Evolutionary conservation across 805 yeast genomes (phyloP).

Genomic region (Myxozyma lipomycoides): DNA sequence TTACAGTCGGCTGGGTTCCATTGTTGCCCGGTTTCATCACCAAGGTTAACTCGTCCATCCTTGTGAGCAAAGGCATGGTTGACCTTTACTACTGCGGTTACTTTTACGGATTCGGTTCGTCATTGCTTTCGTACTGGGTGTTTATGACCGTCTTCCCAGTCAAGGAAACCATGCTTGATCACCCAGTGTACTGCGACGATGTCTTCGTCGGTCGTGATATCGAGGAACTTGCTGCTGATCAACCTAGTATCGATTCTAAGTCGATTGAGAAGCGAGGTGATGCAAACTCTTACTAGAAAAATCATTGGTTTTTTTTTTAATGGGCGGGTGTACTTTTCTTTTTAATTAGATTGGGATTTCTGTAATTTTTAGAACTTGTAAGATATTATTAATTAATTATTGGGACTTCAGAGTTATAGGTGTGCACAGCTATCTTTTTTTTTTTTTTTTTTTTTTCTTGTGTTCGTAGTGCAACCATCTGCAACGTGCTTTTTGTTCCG

Average conservation of each 20-base stretch:
- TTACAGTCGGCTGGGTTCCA: constrained; percentile 31
- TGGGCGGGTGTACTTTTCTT: neutral
- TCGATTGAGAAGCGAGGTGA: neutral
- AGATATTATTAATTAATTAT: no score
- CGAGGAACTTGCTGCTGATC: neutral
- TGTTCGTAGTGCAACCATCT: no score
- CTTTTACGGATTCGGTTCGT: constrained; percentile 21
- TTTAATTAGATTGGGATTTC: neutral
- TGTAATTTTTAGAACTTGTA: no score
- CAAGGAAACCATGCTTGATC: constrained; percentile 15
- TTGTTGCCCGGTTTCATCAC: constrained; percentile 30
- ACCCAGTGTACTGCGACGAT: constrained; percentile 12
- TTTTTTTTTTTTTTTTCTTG: no score
- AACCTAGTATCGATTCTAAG: no score
- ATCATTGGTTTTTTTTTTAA: no score
- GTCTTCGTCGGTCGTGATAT: constrained; percentile 1
- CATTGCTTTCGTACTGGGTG: constrained; percentile 14
- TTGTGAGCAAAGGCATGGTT: constrained; percentile 38
- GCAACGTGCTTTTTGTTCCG: no score
- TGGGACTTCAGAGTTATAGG: neutral
- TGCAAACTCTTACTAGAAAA: no score
- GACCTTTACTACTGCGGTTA: constrained; percentile 19
- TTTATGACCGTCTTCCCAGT: constrained; percentile 18
- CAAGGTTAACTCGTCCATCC: constrained; percentile 23
- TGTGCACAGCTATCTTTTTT: no score